Percentiles rank a stretch among this genome's conserved stretches.
phyloP scores from a whole-genome alignment of 2,329 filamentous ascomycete genomes.

The Fusarium pseudocircinatum region DNA sequence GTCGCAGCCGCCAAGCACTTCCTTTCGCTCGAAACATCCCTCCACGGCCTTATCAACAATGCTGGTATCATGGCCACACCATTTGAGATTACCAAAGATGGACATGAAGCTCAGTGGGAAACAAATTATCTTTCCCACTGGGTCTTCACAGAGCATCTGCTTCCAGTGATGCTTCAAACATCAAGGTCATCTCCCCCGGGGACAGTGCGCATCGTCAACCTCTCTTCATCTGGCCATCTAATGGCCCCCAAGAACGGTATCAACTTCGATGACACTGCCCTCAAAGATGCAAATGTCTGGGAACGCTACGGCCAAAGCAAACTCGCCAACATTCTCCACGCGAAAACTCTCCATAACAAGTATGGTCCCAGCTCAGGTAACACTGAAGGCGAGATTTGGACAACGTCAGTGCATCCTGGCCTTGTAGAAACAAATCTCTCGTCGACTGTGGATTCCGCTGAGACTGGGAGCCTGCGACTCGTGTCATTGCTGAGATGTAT shows the following conservation, averaged over 20 bases:
- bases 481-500: background rate
- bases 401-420: slow-evolving; percentile 20
- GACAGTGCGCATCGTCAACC: slow-evolving; percentile 26
- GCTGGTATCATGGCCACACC: slow-evolving; percentile 32
- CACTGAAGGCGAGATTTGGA: slow-evolving; percentile 27
- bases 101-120: slow-evolving; percentile 28
- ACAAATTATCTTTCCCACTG: slow-evolving; percentile 34
- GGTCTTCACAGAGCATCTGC: slow-evolving; percentile 18
- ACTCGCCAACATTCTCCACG: slow-evolving; percentile 32
- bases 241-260: slow-evolving; percentile 26
- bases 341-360: slow-evolving; percentile 9
- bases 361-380: slow-evolving; percentile 22
- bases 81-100: slow-evolving; percentile 15
- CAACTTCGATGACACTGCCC: background rate
- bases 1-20: slow-evolving; percentile 27
- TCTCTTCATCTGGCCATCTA: slow-evolving; percentile 22
- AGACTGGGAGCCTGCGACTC: background rate
- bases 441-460: background rate
- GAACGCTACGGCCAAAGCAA: slow-evolving; percentile 32
- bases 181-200: background rate
- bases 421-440: slow-evolving; percentile 23
- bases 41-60: slow-evolving; percentile 31
- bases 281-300: background rate
- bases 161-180: slow-evolving; percentile 29
- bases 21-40: background rate